These are phyloP conservation scores for Mortierella sp. DNA, from an alignment of 371 early-diverging fungal genomes.

Conservation along the genomic window DNA sequence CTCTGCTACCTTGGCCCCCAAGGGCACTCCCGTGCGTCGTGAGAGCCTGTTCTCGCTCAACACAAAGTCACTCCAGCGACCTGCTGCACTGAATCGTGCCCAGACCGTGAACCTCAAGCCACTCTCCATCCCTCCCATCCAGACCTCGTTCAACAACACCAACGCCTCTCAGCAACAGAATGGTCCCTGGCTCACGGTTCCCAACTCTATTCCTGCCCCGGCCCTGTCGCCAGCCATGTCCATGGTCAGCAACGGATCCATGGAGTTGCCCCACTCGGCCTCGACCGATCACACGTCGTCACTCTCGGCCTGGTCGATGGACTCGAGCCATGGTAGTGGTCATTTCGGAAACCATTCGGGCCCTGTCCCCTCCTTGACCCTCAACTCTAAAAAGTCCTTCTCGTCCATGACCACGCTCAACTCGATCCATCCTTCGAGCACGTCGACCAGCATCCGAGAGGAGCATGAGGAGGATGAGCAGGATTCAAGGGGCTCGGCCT, in stretches of 20 bases:
- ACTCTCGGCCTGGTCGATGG: conserved; percentile 23
- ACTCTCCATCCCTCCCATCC: conserved; percentile 15
- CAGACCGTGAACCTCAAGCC: conserved; percentile 24
- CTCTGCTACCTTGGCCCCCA: conserved; percentile 23
- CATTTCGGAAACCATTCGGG: conserved; percentile 11
- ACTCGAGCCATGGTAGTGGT: conserved; percentile 22
- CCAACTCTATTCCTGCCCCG: conserved; percentile 10
- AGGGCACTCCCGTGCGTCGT: conserved; percentile 16
- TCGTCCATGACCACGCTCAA: conserved; percentile 28
- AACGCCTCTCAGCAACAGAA: conserved; percentile 6
- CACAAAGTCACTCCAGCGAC: conserved; percentile 14
- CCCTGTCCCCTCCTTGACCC: conserved; percentile 2
- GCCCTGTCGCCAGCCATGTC: conserved; percentile 32
- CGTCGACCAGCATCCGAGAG: conserved; percentile 18
- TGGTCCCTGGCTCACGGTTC: conserved; percentile 29
- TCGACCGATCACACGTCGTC: conserved; percentile 33
- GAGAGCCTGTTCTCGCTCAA: conserved; percentile 23
- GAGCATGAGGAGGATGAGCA: conserved; percentile 14
- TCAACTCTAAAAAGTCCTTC: conserved; percentile 25
- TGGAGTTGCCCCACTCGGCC: conserved; percentile 40
- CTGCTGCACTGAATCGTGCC: conserved; percentile 7
- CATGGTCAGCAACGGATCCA: conserved; percentile 25
- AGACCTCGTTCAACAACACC: conserved; percentile 4
- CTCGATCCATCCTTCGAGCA: conserved; percentile 5
- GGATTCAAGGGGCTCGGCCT: too few species aligned